phyloP scores from a whole-genome alignment of 495 filamentous ascomycete species.

The Penicillium bovifimosum region DNA sequence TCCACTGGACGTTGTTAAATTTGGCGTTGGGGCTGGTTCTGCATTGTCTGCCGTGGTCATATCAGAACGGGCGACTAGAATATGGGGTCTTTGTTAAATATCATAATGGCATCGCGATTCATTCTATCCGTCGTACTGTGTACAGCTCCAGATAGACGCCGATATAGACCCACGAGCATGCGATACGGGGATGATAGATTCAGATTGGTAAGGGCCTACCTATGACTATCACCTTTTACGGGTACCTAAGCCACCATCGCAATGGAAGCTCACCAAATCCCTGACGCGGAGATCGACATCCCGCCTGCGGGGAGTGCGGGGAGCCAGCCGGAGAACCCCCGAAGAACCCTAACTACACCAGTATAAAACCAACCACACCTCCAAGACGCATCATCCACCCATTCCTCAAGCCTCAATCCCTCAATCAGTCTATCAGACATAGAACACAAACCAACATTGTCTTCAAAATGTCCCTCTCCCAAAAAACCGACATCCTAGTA shows the following conservation, averaged over 20 bases:
- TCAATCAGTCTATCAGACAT: background rate
- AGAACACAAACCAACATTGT: background rate
- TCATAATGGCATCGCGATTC: constrained; percentile 4
- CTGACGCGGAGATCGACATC: constrained; percentile 2
- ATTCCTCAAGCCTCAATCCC: background rate
- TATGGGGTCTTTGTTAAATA: constrained; percentile 1
- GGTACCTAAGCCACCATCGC: background rate
- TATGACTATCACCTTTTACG: background rate
- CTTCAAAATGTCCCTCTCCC: background rate
- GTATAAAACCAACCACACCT: background rate
- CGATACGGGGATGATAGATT: background rate
- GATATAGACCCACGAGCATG: background rate
- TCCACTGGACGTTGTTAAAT: constrained; percentile 9
- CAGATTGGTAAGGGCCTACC: background rate
- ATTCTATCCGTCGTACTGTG: background rate
- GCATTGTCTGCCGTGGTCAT: constrained; percentile 2
- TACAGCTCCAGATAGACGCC: background rate
- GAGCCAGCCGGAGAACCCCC: constrained; percentile 2
- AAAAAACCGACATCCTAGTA: constrained; percentile 43
- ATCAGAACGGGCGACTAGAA: constrained; percentile 1
- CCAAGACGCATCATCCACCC: background rate
- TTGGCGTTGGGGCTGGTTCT: constrained; percentile 19
- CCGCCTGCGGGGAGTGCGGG: constrained; percentile 14
- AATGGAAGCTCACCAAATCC: background rate
- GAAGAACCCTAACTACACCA: background rate